Base-by-base conservation (phyloP, 75 land plant species). In the Isoetes taiwanensis region DNA sequence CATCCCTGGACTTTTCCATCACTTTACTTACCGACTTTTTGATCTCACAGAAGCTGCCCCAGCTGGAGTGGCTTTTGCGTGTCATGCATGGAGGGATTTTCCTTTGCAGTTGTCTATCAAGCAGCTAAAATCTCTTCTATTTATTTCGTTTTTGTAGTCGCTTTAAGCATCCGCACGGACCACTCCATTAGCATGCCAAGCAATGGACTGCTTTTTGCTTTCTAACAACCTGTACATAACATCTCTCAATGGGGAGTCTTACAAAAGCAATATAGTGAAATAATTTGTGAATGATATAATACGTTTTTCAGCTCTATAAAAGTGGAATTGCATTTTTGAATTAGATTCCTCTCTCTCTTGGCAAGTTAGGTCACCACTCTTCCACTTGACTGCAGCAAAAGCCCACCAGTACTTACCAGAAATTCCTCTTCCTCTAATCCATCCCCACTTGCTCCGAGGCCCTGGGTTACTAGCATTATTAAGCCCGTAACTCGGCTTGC, bases 101-200 rank as follows among this genome's bases (percentile, higher is more conserved):
- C 54, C 85, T 89, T 68, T 74, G 85, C 23, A 89, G 86, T 67
- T 85, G 96, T 54, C 74, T 76, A 60, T 89, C 96, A 1, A n/a
- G 86, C 96, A 4, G 82, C 79, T 52, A 89, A 54, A 20, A 89
- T 74, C 32, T 89, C 96, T 16, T 89, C 96, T 17, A 89, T n/a
- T n/a, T n/a, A n/a, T 79, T 56, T 89, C 96, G 33, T 79, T 81
- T 70, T 85, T 85, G 66, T 79, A 89, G 41, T 85, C 96, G n/a
- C n/a, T 65, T 89, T 89, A 3, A 89, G 81, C 20, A 89, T 70
- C 32, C 61, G 54, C 8, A 85, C 58, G 28, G 85, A 75, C 65
- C 96, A 85, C 21, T 89, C 96, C 96, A 85, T 89, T 1, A 89
- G 80, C 37, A 79, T 69, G 21, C 96, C 96, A 11, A 58, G 85